phyloP scores from a whole-genome alignment of 495 filamentous ascomycete species.

The Barbatosphaeria neglecta region DNA sequence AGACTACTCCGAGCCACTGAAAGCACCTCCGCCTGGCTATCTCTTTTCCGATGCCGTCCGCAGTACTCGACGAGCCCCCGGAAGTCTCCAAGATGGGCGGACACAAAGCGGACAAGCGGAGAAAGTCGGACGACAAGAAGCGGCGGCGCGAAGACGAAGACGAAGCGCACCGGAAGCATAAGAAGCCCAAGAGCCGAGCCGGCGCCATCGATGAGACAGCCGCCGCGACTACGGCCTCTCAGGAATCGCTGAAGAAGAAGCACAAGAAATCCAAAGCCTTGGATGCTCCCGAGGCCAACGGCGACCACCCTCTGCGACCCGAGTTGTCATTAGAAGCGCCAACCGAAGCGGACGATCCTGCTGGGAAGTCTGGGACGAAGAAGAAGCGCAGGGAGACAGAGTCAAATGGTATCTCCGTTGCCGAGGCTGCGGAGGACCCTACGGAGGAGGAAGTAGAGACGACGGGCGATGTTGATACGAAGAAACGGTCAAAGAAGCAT shows the following conservation, averaged over 20 bases:
- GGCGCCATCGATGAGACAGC: not conserved
- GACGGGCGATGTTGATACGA: not conserved
- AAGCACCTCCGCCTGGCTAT: not conserved
- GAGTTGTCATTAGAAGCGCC: not conserved
- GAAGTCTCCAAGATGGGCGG: not conserved
- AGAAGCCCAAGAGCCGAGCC: conserved; percentile 24
- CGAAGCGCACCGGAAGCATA: conserved; percentile 25
- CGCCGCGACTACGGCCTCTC: not conserved
- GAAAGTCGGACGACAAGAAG: conserved; percentile 30
- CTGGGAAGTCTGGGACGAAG: conserved; percentile 14
- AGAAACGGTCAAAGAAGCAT: conserved; percentile 7
- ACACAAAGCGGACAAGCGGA: conserved; percentile 19
- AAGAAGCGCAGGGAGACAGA: conserved; percentile 6
- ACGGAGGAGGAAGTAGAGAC: conserved; percentile 7
- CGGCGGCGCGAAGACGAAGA: conserved; percentile 28
- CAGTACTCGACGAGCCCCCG: not conserved
- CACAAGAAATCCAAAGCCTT: conserved; percentile 7
- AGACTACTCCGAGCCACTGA: not conserved
- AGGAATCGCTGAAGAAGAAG: conserved; percentile 6
- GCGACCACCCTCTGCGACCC: not conserved
- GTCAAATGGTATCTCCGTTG: not conserved
- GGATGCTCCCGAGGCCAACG: not conserved
- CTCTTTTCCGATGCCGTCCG: not conserved
- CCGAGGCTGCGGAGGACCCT: not conserved
- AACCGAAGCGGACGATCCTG: conserved; percentile 1